These are phyloP conservation scores for Casuarina equisetifolia DNA, from an alignment of 306 rosid species.

Conservation along the genomic window DNA sequence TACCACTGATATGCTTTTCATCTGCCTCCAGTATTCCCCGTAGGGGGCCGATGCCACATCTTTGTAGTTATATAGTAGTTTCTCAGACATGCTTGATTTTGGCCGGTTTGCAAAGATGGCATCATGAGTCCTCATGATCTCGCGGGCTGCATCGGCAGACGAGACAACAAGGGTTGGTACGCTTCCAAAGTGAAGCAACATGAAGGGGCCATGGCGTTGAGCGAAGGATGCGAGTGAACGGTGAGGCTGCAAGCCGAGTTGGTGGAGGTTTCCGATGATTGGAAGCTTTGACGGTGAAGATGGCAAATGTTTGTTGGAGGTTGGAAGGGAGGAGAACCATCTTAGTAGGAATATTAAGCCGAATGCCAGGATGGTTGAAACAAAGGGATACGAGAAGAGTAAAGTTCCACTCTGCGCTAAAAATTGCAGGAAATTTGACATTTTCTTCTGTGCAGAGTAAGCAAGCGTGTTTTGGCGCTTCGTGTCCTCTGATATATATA, in stretches of 20 bases:
- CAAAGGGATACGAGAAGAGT: too few relatives aligned
- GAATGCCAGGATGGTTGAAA: too few relatives aligned
- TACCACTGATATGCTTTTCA: constrained; percentile 24
- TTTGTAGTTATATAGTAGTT: constrained; percentile 18
- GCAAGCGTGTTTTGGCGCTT: too few relatives aligned
- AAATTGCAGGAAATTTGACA: too few relatives aligned
- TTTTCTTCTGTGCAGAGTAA: too few relatives aligned
- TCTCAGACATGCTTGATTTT: not conserved
- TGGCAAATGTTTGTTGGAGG: constrained; percentile 1
- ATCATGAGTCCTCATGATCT: constrained; percentile 42
- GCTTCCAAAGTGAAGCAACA: constrained; percentile 34
- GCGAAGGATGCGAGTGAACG: constrained; percentile 19
- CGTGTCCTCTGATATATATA: too few relatives aligned
- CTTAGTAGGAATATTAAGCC: not conserved
- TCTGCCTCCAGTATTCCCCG: constrained; percentile 49
- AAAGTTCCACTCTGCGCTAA: too few relatives aligned
- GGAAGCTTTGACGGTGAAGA: constrained; percentile 37
- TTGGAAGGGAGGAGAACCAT: not conserved
- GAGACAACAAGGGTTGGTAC: constrained; percentile 28
- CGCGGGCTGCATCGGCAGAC: constrained; percentile 24
- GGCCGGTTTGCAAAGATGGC: constrained; percentile 31
- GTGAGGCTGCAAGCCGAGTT: constrained; percentile 26
- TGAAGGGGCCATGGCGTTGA: constrained; percentile 24
- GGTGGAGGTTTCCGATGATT: constrained; percentile 35
- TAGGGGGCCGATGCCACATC: constrained; percentile 25